These are phyloP conservation scores for Hygrophila difformis DNA, from an alignment of 257 asterid species.

Conservation along the genomic window DNA sequence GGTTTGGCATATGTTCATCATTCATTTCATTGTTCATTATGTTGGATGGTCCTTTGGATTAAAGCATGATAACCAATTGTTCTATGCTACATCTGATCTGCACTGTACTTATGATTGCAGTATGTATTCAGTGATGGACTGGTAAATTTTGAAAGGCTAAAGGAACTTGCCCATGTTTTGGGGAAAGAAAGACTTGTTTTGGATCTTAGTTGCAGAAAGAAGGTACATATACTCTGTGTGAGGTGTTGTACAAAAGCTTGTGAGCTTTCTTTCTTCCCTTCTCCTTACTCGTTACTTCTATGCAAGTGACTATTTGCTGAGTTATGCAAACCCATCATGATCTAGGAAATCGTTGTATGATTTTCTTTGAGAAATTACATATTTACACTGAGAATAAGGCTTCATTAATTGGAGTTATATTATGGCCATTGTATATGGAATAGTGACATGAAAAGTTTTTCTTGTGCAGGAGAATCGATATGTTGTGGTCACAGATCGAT, in stretches of 20 bases:
- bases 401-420: background rate
- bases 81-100: slow-evolving; percentile 13
- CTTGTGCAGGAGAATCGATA: slow-evolving; percentile 24
- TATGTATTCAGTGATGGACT: slow-evolving; percentile 78
- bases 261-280: background rate
- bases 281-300: background rate
- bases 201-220: slow-evolving; percentile 96
- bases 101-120: slow-evolving; percentile 34
- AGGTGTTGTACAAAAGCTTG: background rate
- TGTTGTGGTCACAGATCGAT: slow-evolving; percentile 82
- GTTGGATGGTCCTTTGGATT: slow-evolving; percentile 14
- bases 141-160: slow-evolving; percentile 73
- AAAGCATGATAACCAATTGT: slow-evolving; percentile 2
- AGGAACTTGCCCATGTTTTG: slow-evolving; percentile 63
- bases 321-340: background rate
- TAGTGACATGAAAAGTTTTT: background rate
- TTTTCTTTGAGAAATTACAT: too few relatives aligned
- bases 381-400: background rate
- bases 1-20: slow-evolving; percentile 2
- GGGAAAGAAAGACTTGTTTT: slow-evolving; percentile 75
- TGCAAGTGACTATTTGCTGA: background rate
- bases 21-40: slow-evolving; percentile 4
- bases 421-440: slow-evolving; percentile 4
- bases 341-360: too few relatives aligned
- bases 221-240: slow-evolving; percentile 38